Base-by-base conservation (phyloP, 1,284 basidiomycete species). In the Fereydounia khargensis region DNA sequence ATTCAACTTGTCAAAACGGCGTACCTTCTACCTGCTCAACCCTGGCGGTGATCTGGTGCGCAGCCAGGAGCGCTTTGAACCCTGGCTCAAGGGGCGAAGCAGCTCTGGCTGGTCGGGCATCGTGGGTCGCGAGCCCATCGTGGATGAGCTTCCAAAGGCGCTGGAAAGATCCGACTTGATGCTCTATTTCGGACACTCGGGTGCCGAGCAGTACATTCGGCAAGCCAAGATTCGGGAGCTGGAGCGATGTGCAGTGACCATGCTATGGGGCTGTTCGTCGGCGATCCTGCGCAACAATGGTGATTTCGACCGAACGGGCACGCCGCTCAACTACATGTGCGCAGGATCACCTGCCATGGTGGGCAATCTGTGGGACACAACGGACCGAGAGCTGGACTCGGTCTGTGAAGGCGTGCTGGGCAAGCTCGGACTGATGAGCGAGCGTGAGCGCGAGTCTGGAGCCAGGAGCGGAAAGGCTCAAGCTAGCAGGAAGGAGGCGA, bases 191-290 rank as follows among this genome's bases (percentile, higher is more conserved):
- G 94, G 94, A 8, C 94, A 99, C 70, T 90, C 91, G 1, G 92
- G 94, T 9, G 94, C 84, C 1, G 92, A 97, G 74, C 91, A 96
- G 70, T 99, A 94, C 70, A 82, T 91, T 10, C 85, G 89, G 4
- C 40, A 55, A 7, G 88, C 89, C 1, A 85, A 87, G 72, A 87
- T 87, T 64, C 82, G 89, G 16, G 82, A 86, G 54, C 80, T 98
- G 18, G 81, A 82, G 3, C 81, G 81, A 16, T 98, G 94, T 73
- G 91, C 94, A 1, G 86, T 86, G 9, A 86, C 89, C 0, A 95
- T 99, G 91, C 83, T 99, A 7, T 99, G 92, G 94, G 94, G 95
- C 0, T 99, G 94, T 79, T 98, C 94, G 0, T 95, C 91, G 0
- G 95, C 92, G 14, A 79, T 83, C 3, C 78, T 99, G 53, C 82